These are phyloP conservation scores for Corylus americana DNA, from an alignment of 306 rosid genomes.

Conservation along the genomic window DNA sequence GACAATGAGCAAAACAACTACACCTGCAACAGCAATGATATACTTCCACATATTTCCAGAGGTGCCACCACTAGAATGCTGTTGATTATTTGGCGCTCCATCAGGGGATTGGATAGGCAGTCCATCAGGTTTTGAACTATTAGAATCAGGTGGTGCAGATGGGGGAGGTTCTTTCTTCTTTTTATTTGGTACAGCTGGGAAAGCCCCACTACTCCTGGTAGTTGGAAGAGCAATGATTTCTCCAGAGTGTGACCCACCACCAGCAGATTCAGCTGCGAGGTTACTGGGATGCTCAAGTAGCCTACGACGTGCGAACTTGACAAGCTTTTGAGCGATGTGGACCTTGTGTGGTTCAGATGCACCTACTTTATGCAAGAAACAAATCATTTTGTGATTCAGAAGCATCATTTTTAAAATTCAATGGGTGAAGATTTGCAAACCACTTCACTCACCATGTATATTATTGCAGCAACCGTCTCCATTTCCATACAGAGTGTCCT, in stretches of 20 bases:
- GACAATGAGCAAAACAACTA: conserved; percentile 43
- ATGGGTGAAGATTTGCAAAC: neutral
- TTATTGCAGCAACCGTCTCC: conserved; percentile 36
- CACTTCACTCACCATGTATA: conserved; percentile 52
- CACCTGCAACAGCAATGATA: conserved; percentile 34
- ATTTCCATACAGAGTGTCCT: conserved; percentile 30
- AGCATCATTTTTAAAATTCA: conserved; percentile 6
- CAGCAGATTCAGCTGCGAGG: conserved; percentile 65
- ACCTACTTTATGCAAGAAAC: conserved; percentile 40
- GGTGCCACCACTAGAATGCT: conserved; percentile 11
- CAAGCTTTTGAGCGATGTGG: conserved; percentile 24
- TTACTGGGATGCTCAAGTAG: conserved; percentile 68
- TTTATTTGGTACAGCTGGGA: conserved; percentile 60
- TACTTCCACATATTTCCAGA: conserved; percentile 55
- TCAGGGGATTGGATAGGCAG: conserved; percentile 19
- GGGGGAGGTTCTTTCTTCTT: conserved; percentile 37
- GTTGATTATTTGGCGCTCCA: conserved; percentile 22
- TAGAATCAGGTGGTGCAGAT: conserved; percentile 26
- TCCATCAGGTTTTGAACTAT: conserved; percentile 11
- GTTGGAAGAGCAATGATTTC: conserved; percentile 47
- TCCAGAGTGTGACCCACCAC: conserved; percentile 28
- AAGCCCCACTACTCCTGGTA: conserved; percentile 68
- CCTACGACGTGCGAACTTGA: conserved; percentile 52
- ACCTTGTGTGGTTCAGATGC: conserved; percentile 30
- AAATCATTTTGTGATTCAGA: conserved; percentile 16